Evolutionary conservation across 306 rosid species (phyloP), one percentile per base, ranked within the genome.

Genomic region (Corylus heterophylla): DNA sequence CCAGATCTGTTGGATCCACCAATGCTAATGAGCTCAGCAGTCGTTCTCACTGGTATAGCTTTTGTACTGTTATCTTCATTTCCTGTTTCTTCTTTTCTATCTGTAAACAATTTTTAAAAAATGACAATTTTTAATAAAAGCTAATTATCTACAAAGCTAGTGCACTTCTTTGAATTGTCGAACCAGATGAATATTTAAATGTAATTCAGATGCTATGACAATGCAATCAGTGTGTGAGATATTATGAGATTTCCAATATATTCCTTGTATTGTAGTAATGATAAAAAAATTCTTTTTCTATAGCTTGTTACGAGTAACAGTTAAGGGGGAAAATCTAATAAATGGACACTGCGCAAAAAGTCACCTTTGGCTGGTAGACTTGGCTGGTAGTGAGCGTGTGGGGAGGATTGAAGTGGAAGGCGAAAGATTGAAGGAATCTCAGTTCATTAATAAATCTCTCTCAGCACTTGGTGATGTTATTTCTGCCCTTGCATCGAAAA

Each of bases 351-450:
- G 87, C 76, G 91, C 93, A 64, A 89, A 67, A 89, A 91, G 98
- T 85, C 97, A 90, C 78, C 99, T 95, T 69, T 95, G 99, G 99
- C 92, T 95, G 12, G 99, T 95, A 74, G 99, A 95, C 90, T 88
- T 95, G 80, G 99, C 99, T 59, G 99, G 99, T 50, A 95, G 99
- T 54, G 99, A 95, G 88, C 98, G 99, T 10, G 92, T 95, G 75
- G 99, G 94, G 74, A 95, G 92, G 88, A 95, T 89, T 75, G 99
- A 95, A 80, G 98, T 92, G 73, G 99, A 93, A 73, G 99, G 99
- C 31, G 99, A 95, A 86, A 91, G 99, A 88, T 82, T 95, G 81
- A 95, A 88, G 88, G 99, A 95, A 87, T 95, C 99, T 74, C 99
- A 95, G 69, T 95, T 90, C 79, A 95, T 95, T 73, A 95, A 95